phyloP scores from a whole-genome alignment of 192 early-diverging fungal species.

The Dispira simplex region DNA sequence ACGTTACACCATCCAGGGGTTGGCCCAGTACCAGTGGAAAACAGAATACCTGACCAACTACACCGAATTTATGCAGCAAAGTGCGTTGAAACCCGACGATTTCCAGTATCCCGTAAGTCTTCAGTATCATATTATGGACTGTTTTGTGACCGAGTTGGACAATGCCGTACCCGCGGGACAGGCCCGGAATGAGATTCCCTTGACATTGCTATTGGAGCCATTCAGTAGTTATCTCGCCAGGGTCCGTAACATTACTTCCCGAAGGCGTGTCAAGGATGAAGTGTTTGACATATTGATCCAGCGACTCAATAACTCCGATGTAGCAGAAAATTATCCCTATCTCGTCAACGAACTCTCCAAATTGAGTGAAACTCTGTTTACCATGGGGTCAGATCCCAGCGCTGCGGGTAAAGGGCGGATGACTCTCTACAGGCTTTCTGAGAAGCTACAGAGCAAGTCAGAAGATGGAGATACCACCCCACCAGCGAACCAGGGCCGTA shows the following conservation, averaged over 20 bases:
- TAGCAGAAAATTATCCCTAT: background rate
- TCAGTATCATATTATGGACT: conserved; percentile 52
- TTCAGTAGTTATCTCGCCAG: conserved; percentile 31
- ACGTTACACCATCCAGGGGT: conserved; percentile 38
- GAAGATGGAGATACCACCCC: too few relatives aligned
- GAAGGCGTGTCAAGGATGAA: conserved; percentile 30
- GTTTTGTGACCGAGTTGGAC: conserved; percentile 54
- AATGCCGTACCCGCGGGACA: conserved; percentile 34
- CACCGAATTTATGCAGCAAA: conserved; percentile 31
- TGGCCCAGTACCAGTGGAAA: conserved; percentile 43
- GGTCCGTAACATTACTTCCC: conserved; percentile 27
- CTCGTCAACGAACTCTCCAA: background rate
- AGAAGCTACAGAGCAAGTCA: background rate
- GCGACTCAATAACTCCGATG: conserved; percentile 16
- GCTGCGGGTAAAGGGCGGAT: background rate
- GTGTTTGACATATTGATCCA: conserved; percentile 25
- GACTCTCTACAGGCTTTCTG: background rate
- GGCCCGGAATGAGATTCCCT: conserved; percentile 23
- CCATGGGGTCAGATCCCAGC: background rate
- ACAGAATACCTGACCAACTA: conserved; percentile 31
- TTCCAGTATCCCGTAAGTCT: conserved; percentile 41
- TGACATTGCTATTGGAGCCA: conserved; percentile 30
- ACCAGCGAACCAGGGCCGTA: too few relatives aligned
- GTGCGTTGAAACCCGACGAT: conserved; percentile 28
- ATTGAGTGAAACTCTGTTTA: background rate